These are phyloP conservation scores for Penicillium digitatum DNA, from an alignment of 2,329 filamentous ascomycete species.

Conservation along the genomic window DNA sequence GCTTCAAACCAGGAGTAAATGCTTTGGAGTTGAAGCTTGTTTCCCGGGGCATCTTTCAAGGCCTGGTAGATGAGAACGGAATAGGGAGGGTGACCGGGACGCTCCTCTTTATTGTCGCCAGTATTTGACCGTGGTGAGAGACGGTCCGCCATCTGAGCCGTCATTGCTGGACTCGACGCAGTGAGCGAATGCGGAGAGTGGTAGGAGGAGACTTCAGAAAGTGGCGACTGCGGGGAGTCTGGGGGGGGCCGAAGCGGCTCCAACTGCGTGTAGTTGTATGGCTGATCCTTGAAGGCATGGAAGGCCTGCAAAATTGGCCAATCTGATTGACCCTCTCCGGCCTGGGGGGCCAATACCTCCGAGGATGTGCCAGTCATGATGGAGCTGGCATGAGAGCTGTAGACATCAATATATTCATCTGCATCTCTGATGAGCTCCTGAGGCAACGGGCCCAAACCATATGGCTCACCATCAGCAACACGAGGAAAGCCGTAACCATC, in stretches of 20 bases:
- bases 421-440: not conserved
- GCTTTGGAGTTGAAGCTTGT: conserved; percentile 74
- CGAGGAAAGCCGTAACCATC: conserved; percentile 10
- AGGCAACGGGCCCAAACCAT: not conserved
- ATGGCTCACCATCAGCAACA: not conserved
- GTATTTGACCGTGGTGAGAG: conserved; percentile 25
- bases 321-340: not conserved
- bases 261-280: conserved; percentile 1
- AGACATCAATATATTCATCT: not conserved
- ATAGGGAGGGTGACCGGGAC: conserved; percentile 62
- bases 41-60: conserved; percentile 61
- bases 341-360: not conserved
- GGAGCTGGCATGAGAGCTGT: not conserved
- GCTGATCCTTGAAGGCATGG: not conserved
- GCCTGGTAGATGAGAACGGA: conserved; percentile 76
- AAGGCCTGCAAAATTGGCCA: not conserved
- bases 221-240: conserved; percentile 18
- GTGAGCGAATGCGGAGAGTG: conserved; percentile 15
- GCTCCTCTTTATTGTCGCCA: conserved; percentile 23
- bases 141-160: conserved; percentile 6
- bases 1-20: conserved; percentile 87
- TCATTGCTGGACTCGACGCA: conserved; percentile 1
- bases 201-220: conserved; percentile 23
- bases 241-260: conserved; percentile 7
- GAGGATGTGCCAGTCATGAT: not conserved